Base-by-base conservation (phyloP, 768 basidiomycete genomes). In the Scleroderma citrinum region DNA sequence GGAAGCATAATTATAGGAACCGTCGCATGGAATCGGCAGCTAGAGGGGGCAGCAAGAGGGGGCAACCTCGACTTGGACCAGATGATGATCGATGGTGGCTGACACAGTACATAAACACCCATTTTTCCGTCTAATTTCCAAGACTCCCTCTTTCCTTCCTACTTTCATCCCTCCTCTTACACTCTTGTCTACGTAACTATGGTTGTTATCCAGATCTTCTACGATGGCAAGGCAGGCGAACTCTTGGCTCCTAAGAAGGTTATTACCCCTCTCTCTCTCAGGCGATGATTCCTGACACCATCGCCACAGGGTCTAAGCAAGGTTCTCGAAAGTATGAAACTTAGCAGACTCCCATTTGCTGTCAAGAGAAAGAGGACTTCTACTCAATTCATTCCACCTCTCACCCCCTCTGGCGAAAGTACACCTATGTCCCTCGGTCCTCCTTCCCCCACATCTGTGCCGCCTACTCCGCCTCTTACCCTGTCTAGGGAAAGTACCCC, bases 351-450 rank as follows among this genome's bases (percentile, higher is more conserved):
- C 5, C 13, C 35, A 5, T 36, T 29, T 29, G 8, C 26, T 29
- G 4, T 71, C 66, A 36, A 36, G 35, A 36, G 13, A 5, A 36
- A 34, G 32, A 34, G 32, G 32, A 34, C 7, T 81, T 75, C 57
- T 85, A 82, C 10, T 71, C 66, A 4, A 36, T 14, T 13, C 13
- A 36, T 13, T 19, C 35, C 35, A 13, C 17, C 13, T 19, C 17
- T 36, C 35, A 16, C 35, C 35, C 26, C 26, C 26, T 29, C 26
- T 29, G 26, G 26, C 26, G 26, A 29, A 29, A 29, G 26, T 29
- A 8, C 26, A 5, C 26, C 26, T 29, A n/a, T n/a, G n/a, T n/a
- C n/a, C n/a, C 26, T 4, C 26, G 26, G 26, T 8, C 26, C 26
- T 29, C 26, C 26, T 29, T 29, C 26, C 8, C 8, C 26, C 26